A percentile compares a stretch with the other conserved stretches of the same genome.
phyloP scores from a whole-genome alignment of 805 yeast genomes.

The Saturnispora kantuleensis region DNA sequence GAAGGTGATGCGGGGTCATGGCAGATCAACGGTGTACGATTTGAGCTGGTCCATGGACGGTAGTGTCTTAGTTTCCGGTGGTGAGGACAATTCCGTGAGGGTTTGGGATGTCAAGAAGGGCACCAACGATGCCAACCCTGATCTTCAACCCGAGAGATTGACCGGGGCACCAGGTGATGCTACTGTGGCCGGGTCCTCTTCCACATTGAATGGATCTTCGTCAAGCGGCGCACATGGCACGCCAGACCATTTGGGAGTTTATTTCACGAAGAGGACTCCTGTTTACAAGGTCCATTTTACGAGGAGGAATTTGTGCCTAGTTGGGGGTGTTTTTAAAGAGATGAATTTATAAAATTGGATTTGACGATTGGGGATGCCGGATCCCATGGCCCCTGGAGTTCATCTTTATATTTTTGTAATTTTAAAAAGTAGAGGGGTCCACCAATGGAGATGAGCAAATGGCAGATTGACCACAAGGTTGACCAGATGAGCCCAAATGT shows the following conservation, averaged over 20 bases:
- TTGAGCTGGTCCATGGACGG: slow-evolving; percentile 82
- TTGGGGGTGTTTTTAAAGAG: slow-evolving; percentile 78
- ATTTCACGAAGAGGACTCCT: slow-evolving; percentile 88
- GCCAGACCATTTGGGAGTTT: slow-evolving; percentile 81
- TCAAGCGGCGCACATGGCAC: slow-evolving; percentile 55
- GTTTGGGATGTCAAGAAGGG: slow-evolving; percentile 93
- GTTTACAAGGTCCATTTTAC: slow-evolving; percentile 91
- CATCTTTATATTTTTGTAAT: slow-evolving; percentile 73
- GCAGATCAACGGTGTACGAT: slow-evolving; percentile 75
- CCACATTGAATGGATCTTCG: not conserved
- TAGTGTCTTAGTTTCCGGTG: slow-evolving; percentile 79
- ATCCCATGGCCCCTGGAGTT: slow-evolving; percentile 91
- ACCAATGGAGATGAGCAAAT: slow-evolving; percentile 38
- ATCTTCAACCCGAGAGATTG: slow-evolving; percentile 43
- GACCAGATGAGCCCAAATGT: slow-evolving; percentile 35
- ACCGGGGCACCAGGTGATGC: slow-evolving; percentile 22
- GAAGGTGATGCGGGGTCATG: slow-evolving; percentile 93
- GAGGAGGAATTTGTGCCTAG: slow-evolving; percentile 78
- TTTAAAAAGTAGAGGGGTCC: slow-evolving; percentile 64
- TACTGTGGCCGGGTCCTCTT: slow-evolving; percentile 17
- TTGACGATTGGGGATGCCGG: slow-evolving; percentile 64
- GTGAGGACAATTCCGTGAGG: slow-evolving; percentile 85
- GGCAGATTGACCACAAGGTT: slow-evolving; percentile 40
- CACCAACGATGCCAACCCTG: slow-evolving; percentile 43
- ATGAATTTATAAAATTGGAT: slow-evolving; percentile 17